Conservation (phyloP, 768 basidiomycete species). For the Hydnomerulius pinastri region DNA sequence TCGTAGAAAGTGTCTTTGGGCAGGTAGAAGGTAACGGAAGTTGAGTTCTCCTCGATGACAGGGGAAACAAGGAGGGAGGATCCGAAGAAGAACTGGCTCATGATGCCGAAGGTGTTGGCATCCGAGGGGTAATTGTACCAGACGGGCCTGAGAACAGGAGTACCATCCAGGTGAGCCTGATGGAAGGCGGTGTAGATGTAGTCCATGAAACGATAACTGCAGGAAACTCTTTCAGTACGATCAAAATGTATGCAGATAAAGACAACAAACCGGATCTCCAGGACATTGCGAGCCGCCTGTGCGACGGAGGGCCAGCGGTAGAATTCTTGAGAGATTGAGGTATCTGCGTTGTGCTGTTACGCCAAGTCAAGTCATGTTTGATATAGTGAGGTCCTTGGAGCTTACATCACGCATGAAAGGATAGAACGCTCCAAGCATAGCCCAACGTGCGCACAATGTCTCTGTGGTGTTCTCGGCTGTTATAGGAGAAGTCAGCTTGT, state of each 20-base stretch:
- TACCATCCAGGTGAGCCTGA: conserved; percentile 55
- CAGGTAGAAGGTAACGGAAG: conserved; percentile 60
- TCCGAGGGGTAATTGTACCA: conserved; percentile 73
- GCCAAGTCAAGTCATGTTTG: no score
- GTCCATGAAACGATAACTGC: conserved; percentile 66
- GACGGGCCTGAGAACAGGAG: conserved; percentile 63
- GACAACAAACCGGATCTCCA: conserved; percentile 56
- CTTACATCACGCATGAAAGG: conserved; percentile 77
- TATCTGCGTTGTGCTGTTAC: conserved; percentile 63
- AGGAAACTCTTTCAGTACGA: background rate
- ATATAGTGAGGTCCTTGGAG: no score
- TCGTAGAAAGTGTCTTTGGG: conserved; percentile 70
- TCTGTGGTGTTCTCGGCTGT: conserved; percentile 63
- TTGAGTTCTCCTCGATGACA: conserved; percentile 60
- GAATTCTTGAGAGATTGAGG: conserved; percentile 62
- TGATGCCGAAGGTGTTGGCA: conserved; percentile 55
- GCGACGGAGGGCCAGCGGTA: conserved; percentile 63
- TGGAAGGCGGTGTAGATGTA: conserved; percentile 76
- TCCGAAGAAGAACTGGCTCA: conserved; percentile 72
- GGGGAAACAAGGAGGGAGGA: conserved; percentile 68
- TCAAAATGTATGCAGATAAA: background rate
- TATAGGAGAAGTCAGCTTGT: background rate
- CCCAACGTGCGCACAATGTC: conserved; percentile 74
- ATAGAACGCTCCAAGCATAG: conserved; percentile 73
- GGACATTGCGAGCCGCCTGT: conserved; percentile 57